Conservation (phyloP, 2,329 filamentous ascomycete genomes). For the Pezicula carpinea region DNA sequence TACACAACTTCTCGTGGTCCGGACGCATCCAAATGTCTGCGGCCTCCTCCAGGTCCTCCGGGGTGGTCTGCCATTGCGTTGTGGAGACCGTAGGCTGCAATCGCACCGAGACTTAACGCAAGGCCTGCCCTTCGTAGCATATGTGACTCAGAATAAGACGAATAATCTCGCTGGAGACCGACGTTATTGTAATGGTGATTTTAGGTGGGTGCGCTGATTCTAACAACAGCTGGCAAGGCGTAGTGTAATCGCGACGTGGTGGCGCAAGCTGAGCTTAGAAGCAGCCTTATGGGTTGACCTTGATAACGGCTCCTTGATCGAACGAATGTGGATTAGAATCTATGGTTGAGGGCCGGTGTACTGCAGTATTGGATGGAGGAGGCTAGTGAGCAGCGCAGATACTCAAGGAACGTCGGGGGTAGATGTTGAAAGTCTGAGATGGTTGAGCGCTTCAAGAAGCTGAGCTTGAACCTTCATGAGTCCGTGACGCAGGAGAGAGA, state of each 20-base stretch:
- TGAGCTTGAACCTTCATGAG: too few relatives aligned
- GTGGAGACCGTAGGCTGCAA: slow-evolving; percentile 48
- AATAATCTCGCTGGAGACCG: neutral
- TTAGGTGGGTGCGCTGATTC: neutral
- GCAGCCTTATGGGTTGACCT: slow-evolving; percentile 13
- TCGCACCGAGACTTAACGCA: slow-evolving; percentile 53
- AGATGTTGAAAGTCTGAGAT: too few relatives aligned
- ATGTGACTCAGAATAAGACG: slow-evolving; percentile 38
- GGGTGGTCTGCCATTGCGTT: slow-evolving; percentile 31
- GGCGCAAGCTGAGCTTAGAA: slow-evolving; percentile 8
- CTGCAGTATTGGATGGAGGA: too few relatives aligned
- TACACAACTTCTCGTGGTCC: slow-evolving; percentile 67
- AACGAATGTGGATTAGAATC: neutral
- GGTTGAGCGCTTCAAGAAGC: too few relatives aligned
- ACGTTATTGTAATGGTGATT: neutral
- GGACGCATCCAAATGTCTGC: slow-evolving; percentile 44
- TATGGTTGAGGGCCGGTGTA: too few relatives aligned
- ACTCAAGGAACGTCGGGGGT: neutral
- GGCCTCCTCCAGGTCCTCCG: slow-evolving; percentile 7
- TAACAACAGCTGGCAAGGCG: slow-evolving; percentile 5
- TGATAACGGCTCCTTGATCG: slow-evolving; percentile 3
- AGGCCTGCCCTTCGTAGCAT: slow-evolving; percentile 46
- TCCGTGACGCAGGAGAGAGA: too few relatives aligned
- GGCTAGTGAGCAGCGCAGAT: too few relatives aligned
- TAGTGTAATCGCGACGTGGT: slow-evolving; percentile 11